These are phyloP conservation scores for Ophiostoma populinum DNA, from an alignment of 2,329 filamentous ascomycete species.

Conservation along the genomic window DNA sequence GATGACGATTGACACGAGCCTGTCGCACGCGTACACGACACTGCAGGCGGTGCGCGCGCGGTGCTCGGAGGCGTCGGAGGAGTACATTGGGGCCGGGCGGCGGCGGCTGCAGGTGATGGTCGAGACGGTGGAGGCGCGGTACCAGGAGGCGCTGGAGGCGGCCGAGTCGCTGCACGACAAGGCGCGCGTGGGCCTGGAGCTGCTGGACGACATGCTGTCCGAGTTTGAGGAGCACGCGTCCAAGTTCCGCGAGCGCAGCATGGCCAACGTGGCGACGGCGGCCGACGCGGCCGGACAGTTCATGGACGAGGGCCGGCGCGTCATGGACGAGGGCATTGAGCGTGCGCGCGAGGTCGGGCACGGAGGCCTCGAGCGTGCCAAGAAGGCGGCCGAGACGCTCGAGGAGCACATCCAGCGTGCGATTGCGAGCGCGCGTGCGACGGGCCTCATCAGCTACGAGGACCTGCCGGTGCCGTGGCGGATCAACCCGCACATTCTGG, in stretches of 20 bases:
- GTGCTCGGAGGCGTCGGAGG: slow-evolving; percentile 79
- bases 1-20: slow-evolving; percentile 65
- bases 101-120: slow-evolving; percentile 76
- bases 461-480: slow-evolving; percentile 85
- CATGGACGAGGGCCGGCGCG: slow-evolving; percentile 61
- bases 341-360: slow-evolving; percentile 62
- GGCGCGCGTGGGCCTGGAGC: slow-evolving; percentile 66
- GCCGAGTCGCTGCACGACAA: slow-evolving; percentile 86
- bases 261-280: slow-evolving; percentile 47
- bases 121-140: slow-evolving; percentile 75
- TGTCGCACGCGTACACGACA: slow-evolving; percentile 71
- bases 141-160: slow-evolving; percentile 68
- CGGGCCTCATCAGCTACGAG: slow-evolving; percentile 73
- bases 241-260: slow-evolving; percentile 59
- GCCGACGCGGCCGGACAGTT: slow-evolving; percentile 53
- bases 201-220: slow-evolving; percentile 70
- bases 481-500: slow-evolving; percentile 82
- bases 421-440: slow-evolving; percentile 54
- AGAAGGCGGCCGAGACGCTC: slow-evolving; percentile 62
- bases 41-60: slow-evolving; percentile 73
- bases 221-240: slow-evolving; percentile 74
- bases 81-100: slow-evolving; percentile 73
- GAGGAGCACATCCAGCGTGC: slow-evolving; percentile 75
- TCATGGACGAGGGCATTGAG: slow-evolving; percentile 63
- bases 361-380: slow-evolving; percentile 67